Evolutionary conservation across 1,139 yeast species (phyloP), one percentile per base, ranked within the genome.

Genomic region (Pichia sp.): DNA sequence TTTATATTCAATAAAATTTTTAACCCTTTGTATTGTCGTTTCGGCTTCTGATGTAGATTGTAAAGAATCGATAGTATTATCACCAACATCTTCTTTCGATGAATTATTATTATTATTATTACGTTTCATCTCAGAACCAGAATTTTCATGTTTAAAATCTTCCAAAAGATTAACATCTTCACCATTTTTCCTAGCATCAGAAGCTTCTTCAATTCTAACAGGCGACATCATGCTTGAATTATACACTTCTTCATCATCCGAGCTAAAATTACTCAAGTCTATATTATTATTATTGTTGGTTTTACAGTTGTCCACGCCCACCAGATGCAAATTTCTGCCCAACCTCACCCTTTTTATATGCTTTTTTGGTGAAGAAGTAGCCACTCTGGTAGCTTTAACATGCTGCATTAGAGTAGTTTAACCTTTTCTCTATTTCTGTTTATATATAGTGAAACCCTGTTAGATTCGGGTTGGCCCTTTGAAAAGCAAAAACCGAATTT

Each of bases 1-100:
- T 28, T 46, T 52, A 11, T 9, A 33, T 25, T 52, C 53, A 19
- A 52, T 52, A 29, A 52, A 52, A 6, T 45, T 44, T 27, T 47
- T 49, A 2, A 52, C 53, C 22, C 29, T 41, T 29, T 49, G 42
- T 19, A 52, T 49, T 3, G 55, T 49, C 3, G 30, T 30, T 13
- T 52, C 53, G 8, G 49, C 51, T 6, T 52, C 53, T 2, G 53
- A 52, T 18, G 16, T 41, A 16, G 43, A 41, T 22, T 38, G 42
- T 11, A 38, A 1, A 6, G 42, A 38, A 22, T 19, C 10, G 5
- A 22, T n/a, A 5, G 42, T 38, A 9, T 13, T 22, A 27, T 41
- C 16, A 25, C 28, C 43, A 19, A 6, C 19, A 27, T 19, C 19
- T 41, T 41, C 30, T 1, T 4, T 10, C 1, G 10, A 9, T 14